Conservation (phyloP, 2,329 filamentous ascomycete genomes). For the Trichoderma simmonsii region DNA sequence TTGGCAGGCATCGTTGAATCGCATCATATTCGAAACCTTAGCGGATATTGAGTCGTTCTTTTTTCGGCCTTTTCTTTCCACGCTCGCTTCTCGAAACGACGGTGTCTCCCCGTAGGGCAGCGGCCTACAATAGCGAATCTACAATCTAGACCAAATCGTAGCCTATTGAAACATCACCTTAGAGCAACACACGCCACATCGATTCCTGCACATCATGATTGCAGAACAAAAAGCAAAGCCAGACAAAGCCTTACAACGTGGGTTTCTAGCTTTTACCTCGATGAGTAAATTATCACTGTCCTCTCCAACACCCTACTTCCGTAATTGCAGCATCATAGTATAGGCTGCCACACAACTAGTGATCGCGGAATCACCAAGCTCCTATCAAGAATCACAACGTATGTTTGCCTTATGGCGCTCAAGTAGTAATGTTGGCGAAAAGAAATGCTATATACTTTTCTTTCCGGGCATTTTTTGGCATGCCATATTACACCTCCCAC, state of each 20-base stretch:
- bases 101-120: background rate
- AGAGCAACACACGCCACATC: background rate
- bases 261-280: background rate
- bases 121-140: background rate
- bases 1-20: background rate
- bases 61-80: background rate
- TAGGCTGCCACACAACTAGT: background rate
- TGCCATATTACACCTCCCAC: background rate
- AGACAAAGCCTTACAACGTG: background rate
- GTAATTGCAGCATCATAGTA: background rate
- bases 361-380: background rate
- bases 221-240: background rate
- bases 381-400: background rate
- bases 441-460: background rate
- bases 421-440: accelerated
- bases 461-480: background rate
- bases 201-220: background rate
- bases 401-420: background rate
- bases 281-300: background rate
- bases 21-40: background rate
- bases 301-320: background rate
- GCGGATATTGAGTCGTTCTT: background rate
- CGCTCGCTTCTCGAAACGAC: background rate
- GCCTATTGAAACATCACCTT: background rate
- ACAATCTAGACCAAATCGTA: background rate